Evolutionary conservation across 2,329 filamentous ascomycete genomes (phyloP), one percentile per base, ranked within the genome.

Genomic region (Mollisiaceae sp.): DNA sequence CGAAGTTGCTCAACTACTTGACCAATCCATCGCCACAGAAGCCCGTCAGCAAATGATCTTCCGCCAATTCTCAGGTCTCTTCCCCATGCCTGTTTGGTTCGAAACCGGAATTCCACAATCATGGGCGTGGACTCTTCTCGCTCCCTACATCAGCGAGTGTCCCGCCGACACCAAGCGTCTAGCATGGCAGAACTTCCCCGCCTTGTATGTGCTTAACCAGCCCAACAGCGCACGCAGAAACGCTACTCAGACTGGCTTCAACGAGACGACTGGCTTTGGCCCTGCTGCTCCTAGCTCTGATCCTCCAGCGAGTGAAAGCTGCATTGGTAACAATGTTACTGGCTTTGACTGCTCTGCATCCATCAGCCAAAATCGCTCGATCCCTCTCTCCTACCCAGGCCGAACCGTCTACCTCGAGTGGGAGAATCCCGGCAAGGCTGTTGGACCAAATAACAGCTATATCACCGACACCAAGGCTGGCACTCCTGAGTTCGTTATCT

Each of bases 391-490:
- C 0, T 93, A 90, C 76, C 85, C 92, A 0, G 92, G 92, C 0
- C 89, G 89, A 27, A 80, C 88, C 71, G 87, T 96, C 1, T 87
- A 86, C 73, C 79, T 96, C 8, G 76, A 83, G 52, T 96, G 92
- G 92, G 91, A 95, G 32, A 78, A 75, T 0, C 89, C 91, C 0
- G 91, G 91, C 0, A 78, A 85, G 70, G 72, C 83, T 0, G 84
- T 94, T 2, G 92, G 92, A 0, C 92, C 92, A 0, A 94, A 96
- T 78, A 93, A 92, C 79, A 91, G 87, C 74, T 96, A 96, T 75
- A 79, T 93, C 58, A 94, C 92, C 0, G 77, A 78, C 2, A 86
- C 83, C 0, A 81, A 82, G 0, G 90, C 89, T 0, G 82, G 82
- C 1, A 71, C 76, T 3, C 89, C 92, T 0, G 78, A 80, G 64